Evolutionary conservation across 2,329 filamentous ascomycete species (phyloP).

Genomic region (Claviceps citrina): DNA sequence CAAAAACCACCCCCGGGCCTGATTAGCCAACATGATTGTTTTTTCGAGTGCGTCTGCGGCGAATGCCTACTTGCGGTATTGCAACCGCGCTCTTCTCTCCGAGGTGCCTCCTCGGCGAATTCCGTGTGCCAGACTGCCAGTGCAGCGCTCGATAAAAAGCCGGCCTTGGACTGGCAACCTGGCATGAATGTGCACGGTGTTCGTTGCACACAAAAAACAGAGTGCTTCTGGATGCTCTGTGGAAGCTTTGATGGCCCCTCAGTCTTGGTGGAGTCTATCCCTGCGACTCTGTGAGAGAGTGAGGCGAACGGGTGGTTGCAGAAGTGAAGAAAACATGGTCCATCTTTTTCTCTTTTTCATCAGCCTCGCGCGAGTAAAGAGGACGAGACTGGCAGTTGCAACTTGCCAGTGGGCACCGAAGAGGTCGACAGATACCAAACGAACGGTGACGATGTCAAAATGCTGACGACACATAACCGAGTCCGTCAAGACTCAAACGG

Average conservation of each 20-base stretch:
- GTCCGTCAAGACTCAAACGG: too few relatives aligned
- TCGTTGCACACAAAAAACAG: constrained; percentile 7
- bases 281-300: constrained; percentile 2
- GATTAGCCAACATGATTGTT: not conserved
- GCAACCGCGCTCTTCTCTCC: constrained; percentile 5
- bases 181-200: not conserved
- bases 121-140: not conserved
- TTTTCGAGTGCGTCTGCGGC: not conserved
- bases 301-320: constrained; percentile 5
- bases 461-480: too few relatives aligned
- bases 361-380: not conserved
- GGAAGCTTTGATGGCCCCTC: constrained; percentile 12
- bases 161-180: not conserved
- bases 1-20: not conserved
- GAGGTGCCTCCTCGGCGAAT: not conserved
- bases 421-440: too few relatives aligned
- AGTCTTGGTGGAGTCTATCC: constrained; percentile 10
- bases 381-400: too few relatives aligned
- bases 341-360: not conserved
- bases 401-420: too few relatives aligned
- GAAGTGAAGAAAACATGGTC: constrained; percentile 7
- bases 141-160: not conserved
- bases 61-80: too few relatives aligned
- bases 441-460: too few relatives aligned
- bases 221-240: constrained; percentile 11